Evolutionary conservation across 1,284 basidiomycete species (phyloP), one percentile per base, ranked within the genome.

Genomic region (Ustilago crameri): DNA sequence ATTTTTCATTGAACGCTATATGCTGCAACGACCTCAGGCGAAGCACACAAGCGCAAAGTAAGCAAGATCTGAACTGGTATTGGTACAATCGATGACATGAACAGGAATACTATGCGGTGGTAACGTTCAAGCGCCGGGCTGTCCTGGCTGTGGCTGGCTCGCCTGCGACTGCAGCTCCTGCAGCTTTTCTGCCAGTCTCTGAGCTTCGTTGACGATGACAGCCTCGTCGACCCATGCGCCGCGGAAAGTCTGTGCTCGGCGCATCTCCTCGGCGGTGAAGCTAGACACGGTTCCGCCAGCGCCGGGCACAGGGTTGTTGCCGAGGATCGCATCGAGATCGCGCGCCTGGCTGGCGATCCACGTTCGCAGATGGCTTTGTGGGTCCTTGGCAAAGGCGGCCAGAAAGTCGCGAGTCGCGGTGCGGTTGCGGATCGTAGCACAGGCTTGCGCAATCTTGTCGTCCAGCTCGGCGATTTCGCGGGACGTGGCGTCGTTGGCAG

Each of bases 331-430:
- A 83, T 95, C 93, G 40, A 98, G 84, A 83, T 96, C 93, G 18
- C 92, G 87, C 30, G 93, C 91, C 83, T 98, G 95, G 3, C 91
- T 93, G 57, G 91, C 91, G 34, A 97, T 85, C 92, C 92, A 98
- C 3, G 89, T 91, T 74, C 93, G 89, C 57, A 96, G 90, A 81
- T 97, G 96, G 32, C 86, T 87, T 1, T 89, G 87, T 0, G 93
- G 93, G 58, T 93, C 88, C 2, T 88, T 85, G 18, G 93, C 89
- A 80, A 97, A 98, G 0, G 90, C 88, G 51, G 90, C 87, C 42
- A 98, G 85, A 85, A 97, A 97, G 22, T 92, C 91, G 15, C 90
- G 88, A 82, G 95, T 95, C 67, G 92, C 87, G 73, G 93, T 90
- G 1, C 92, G 88, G 78, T 93, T 93, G 67, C 92, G 90, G 43